Conservation (phyloP, 192 early-diverging fungal genomes). For the Podila horticola region DNA sequence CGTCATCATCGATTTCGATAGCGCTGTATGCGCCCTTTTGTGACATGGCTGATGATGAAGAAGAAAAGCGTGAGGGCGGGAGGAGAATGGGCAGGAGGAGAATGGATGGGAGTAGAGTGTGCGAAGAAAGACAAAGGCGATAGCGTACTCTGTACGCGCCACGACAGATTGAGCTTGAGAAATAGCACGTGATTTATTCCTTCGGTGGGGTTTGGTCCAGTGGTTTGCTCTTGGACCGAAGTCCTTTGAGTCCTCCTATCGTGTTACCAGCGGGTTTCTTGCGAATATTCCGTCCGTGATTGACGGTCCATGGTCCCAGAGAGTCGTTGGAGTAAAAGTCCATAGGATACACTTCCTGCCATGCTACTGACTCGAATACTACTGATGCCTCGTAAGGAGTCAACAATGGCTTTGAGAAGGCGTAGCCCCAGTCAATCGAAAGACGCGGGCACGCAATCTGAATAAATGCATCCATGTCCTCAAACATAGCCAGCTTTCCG, state of each 20-base stretch:
- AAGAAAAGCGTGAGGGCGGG: too few species aligned
- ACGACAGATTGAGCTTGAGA: background rate
- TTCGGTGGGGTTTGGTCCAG: background rate
- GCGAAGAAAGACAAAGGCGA: background rate
- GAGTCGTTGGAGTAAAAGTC: slow-evolving; percentile 96
- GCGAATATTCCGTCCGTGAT: slow-evolving; percentile 71
- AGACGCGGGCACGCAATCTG: slow-evolving; percentile 97
- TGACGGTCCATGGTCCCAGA: slow-evolving; percentile 93
- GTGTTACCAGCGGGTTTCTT: slow-evolving; percentile 18
- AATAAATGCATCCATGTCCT: slow-evolving; percentile 88
- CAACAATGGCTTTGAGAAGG: slow-evolving; percentile 90
- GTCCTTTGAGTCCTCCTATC: background rate
- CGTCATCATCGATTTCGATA: slow-evolving; percentile 52
- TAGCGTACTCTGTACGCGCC: background rate
- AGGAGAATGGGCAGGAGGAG: too few species aligned
- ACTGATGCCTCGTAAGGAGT: slow-evolving; percentile 97
- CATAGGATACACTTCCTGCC: slow-evolving; percentile 95
- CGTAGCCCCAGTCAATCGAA: slow-evolving; percentile 99
- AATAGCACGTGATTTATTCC: background rate
- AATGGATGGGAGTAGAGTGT: background rate
- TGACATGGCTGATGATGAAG: slow-evolving; percentile 17
- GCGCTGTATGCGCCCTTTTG: slow-evolving; percentile 45
- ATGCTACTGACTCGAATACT: slow-evolving; percentile 79
- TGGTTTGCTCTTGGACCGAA: slow-evolving; percentile 10
- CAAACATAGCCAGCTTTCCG: slow-evolving; percentile 88